Percentiles rank a stretch among this genome's conserved stretches.
Conservation (phyloP, 352 stramenopile species). For the Lagenidium sp. region DNA sequence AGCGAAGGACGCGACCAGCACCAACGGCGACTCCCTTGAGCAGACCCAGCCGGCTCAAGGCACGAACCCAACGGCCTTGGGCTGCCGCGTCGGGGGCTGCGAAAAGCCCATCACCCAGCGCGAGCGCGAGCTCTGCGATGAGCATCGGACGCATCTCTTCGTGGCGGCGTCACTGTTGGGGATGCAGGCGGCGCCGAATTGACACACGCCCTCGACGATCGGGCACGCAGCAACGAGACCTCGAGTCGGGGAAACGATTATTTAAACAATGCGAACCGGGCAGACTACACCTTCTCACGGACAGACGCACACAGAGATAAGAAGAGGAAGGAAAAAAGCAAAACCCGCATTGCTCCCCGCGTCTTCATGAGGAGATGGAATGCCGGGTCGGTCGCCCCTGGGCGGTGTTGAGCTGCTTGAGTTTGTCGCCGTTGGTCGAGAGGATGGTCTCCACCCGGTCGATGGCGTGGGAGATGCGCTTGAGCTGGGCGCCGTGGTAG, state of each 20-base stretch:
- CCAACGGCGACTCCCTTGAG: neutral
- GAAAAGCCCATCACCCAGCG: neutral
- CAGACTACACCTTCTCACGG: too few relatives aligned
- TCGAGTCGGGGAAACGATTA: too few relatives aligned
- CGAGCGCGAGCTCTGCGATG: neutral
- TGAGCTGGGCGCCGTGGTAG: conserved; percentile 47
- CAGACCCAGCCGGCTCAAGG: neutral
- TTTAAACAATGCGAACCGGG: too few relatives aligned
- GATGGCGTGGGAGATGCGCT: conserved; percentile 59
- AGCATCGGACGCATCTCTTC: conserved; percentile 12
- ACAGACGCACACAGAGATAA: too few relatives aligned
- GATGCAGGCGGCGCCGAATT: conserved; percentile 15
- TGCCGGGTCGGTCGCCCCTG: neutral
- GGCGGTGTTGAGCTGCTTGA: conserved; percentile 14
- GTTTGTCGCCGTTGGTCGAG: conserved; percentile 25
- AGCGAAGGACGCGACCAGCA: neutral
- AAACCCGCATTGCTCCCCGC: too few relatives aligned
- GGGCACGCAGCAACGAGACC: too few relatives aligned
- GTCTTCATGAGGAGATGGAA: neutral
- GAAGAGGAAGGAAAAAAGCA: too few relatives aligned
- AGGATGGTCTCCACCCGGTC: conserved; percentile 60
- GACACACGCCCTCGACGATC: too few relatives aligned
- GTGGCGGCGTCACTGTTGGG: conserved; percentile 13
- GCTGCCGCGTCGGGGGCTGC: conserved; percentile 3
- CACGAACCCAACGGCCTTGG: neutral